Evolutionary conservation across 768 basidiomycete species (phyloP), one percentile per base, ranked within the genome.

Genomic region (Paxillus rubicundulus): DNA sequence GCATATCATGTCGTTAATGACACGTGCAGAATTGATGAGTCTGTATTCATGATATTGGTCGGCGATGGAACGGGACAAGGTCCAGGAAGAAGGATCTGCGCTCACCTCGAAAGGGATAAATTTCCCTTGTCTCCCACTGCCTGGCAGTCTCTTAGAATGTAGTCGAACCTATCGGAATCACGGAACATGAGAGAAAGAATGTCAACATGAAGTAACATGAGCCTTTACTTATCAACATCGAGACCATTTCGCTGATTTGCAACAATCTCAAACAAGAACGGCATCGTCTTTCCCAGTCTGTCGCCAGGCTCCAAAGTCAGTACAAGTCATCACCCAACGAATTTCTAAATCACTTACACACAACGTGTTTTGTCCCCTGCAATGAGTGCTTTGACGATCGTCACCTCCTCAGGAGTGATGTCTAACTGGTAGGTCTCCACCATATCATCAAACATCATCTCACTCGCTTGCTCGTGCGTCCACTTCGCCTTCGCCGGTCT

Each of bases 241-340:
- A 93, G 74, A 0, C 91, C 91, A 54, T 92, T 92, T 7, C 82
- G 73, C 65, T 80, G 80, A 69, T 93, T 93, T 0, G 89, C 85
- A 3, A 93, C 87, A 46, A 93, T 92, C 49, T 92, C 87, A 61
- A 92, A 93, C 2, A 93, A 68, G 59, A 88, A 92, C 1, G 71
- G 67, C 66, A 91, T 91, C 63, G 85, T 86, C 14, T 72, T 1
- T 9, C 68, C 71, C 5, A 62, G 52, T 10, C 63, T 70, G 30
- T 40, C 18, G 0, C 21, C 24, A 24, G n/a, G n/a, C 20, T 9
- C 32, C 45, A 12, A 12, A 5, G 44, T 7, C 61, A 0, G 24
- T 46, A 49, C n/a, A 49, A 24, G 33, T 27, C 30, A 32, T 12
- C 4, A 10, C 17, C 7, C 21, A 30, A 16, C 10, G 9, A 17